Evolutionary conservation across 1,284 basidiomycete genomes (phyloP).

Genomic region (Cryptococcus hybrid): DNA sequence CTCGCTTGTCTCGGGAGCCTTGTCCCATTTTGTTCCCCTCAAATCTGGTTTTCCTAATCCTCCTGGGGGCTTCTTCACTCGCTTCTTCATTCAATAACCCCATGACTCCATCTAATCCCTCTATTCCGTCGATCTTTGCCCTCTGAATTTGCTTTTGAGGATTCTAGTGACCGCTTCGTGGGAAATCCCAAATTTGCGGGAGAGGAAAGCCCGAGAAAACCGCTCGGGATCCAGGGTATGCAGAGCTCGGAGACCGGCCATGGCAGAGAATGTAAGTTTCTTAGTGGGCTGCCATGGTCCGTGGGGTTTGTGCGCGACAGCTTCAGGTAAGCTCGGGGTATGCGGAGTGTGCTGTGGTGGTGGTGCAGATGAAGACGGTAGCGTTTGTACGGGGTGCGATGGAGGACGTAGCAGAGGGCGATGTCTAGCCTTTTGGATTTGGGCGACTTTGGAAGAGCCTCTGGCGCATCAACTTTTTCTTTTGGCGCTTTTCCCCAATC

Average conservation of each 20-base stretch:
- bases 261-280: slow-evolving; percentile 84
- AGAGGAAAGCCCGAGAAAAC: slow-evolving; percentile 69
- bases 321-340: not conserved
- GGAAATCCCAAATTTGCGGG: slow-evolving; percentile 75
- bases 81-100: slow-evolving; percentile 7
- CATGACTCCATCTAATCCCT: slow-evolving; percentile 24
- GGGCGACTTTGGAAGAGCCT: not conserved
- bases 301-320: not conserved
- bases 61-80: slow-evolving; percentile 11
- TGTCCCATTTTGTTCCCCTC: slow-evolving; percentile 60
- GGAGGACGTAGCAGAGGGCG: not conserved
- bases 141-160: slow-evolving; percentile 65
- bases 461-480: not conserved
- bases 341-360: not conserved
- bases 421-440: not conserved
- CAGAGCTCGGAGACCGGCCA: slow-evolving; percentile 76
- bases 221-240: slow-evolving; percentile 66
- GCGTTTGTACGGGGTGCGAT: not conserved
- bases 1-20: slow-evolving; percentile 39
- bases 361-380: not conserved
- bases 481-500: not conserved
- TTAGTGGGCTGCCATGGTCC: slow-evolving; percentile 72
- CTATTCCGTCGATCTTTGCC: slow-evolving; percentile 56
- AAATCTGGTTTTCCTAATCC: slow-evolving; percentile 58
- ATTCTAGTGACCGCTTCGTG: slow-evolving; percentile 84